These are phyloP conservation scores for Phytophthora citrophthora DNA, from an alignment of 352 stramenopile species.

Conservation along the genomic window DNA sequence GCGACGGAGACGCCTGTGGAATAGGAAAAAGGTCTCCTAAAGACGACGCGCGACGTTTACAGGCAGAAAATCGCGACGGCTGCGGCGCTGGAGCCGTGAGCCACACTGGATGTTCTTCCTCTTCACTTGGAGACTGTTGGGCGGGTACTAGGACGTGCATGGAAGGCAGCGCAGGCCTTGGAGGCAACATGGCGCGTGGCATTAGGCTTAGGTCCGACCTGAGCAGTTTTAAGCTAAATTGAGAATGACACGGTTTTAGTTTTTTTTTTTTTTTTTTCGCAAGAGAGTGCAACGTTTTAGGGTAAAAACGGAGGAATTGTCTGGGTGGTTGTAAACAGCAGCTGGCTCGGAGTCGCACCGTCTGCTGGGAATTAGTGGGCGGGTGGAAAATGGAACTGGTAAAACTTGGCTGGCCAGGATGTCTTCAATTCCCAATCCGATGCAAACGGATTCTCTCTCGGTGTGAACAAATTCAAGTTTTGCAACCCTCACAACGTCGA, in stretches of 20 bases:
- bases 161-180: conserved; percentile 17
- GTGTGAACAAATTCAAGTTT: background rate
- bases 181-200: conserved; percentile 18
- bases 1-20: conserved; percentile 25
- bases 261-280: background rate
- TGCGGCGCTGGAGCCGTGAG: conserved; percentile 7
- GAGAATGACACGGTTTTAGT: conserved; percentile 6
- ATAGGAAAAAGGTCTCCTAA: conserved; percentile 54
- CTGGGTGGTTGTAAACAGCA: conserved; percentile 7
- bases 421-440: conserved; percentile 11
- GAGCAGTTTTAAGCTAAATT: conserved; percentile 6
- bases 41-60: conserved; percentile 64
- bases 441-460: conserved; percentile 15
- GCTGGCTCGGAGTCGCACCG: conserved; percentile 13
- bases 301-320: conserved; percentile 16
- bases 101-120: conserved; percentile 25
- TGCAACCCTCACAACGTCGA: background rate
- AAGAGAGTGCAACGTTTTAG: conserved; percentile 13
- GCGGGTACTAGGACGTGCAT: conserved; percentile 11
- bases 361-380: conserved; percentile 28
- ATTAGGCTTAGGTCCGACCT: conserved; percentile 6
- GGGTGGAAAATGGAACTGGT: conserved; percentile 3
- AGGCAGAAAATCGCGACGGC: conserved; percentile 16
- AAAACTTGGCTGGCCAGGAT: conserved; percentile 24
- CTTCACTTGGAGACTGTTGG: conserved; percentile 4